Base-by-base conservation (phyloP, 2,329 filamentous ascomycete genomes). In the Microcera coccophila region DNA sequence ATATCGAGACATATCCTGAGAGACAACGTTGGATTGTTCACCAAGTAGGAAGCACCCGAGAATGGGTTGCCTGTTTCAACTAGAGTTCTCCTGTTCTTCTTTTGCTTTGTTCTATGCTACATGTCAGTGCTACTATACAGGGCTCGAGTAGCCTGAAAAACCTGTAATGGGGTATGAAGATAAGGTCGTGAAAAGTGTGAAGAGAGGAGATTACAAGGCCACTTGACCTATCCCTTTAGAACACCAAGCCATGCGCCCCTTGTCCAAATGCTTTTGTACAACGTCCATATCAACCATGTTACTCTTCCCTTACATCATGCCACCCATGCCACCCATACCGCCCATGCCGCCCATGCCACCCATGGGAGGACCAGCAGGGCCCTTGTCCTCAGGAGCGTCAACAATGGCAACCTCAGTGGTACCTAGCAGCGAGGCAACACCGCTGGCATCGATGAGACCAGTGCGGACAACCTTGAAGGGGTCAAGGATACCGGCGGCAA, bases 381-480 rank as follows among this genome's bases (percentile, higher is more conserved):
- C 79, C 85, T 96, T 96, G 69, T 96, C 90, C 69, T 97, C 91
- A 41, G 88, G 80, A 41, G 91, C 93, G 68, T 98, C 93, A 39
- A 96, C 90, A 53, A 98, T 95, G 55, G 93, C 90, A 44, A 97
- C 93, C 75, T 98, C 93, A 48, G 93, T 98, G 54, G 93, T 98
- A 66, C 93, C 93, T 49, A 98, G 86, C 48, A 98, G 82, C 41
- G 91, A 97, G 41, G 93, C 93, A 60, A 98, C 93, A 72, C 93
- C 93, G 64, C 85, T 91, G 59, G 93, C 93, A 62, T 98, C 93
- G 62, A 90, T 81, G 46, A 98, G 84, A 63, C 89, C 91, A 52
- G 93, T 98, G 62, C 93, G 90, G 64, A 98, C 93, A 59, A 98
- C 93, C 87, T 98, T 98, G 79, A 98, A 87, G 54, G 93, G 93